Evolutionary conservation across 805 yeast species (phyloP).

Genomic region (Candida germanica): DNA sequence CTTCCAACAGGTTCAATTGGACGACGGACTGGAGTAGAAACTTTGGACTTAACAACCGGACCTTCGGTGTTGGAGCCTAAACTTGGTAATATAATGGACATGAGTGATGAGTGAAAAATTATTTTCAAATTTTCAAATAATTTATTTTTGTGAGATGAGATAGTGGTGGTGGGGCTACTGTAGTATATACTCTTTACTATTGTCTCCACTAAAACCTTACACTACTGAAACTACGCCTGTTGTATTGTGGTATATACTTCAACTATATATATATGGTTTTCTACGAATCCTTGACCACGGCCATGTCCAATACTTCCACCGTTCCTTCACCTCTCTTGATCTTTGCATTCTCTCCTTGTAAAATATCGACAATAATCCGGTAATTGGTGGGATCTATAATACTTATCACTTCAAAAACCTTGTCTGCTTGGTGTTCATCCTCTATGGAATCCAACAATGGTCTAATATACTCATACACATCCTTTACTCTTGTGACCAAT

Average conservation of each 20-base stretch:
- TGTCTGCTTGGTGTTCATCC: constrained; percentile 50
- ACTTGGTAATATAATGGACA: constrained; percentile 51
- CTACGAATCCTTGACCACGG: constrained; percentile 60
- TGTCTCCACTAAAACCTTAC: too few relatives aligned
- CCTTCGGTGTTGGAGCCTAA: constrained; percentile 39
- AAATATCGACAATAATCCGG: constrained; percentile 61
- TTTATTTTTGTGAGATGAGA: too few relatives aligned
- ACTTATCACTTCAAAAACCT: constrained; percentile 45
- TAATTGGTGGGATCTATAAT: constrained; percentile 85
- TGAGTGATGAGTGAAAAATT: constrained; percentile 9
- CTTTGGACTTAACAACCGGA: constrained; percentile 43
- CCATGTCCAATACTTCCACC: constrained; percentile 84
- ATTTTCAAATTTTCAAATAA: too few relatives aligned
- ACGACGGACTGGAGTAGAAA: constrained; percentile 65
- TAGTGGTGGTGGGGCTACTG: too few relatives aligned
- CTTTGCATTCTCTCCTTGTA: constrained; percentile 45
- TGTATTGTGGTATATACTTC: too few relatives aligned
- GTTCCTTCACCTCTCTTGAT: constrained; percentile 56
- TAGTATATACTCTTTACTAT: too few relatives aligned
- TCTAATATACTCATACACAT: constrained; percentile 31
- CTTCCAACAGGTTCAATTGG: constrained; percentile 97
- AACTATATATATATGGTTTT: neutral
- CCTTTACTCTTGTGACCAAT: constrained; percentile 52
- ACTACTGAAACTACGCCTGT: too few relatives aligned
- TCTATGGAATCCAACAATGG: constrained; percentile 37